Evolutionary conservation across 306 rosid species (phyloP).

Genomic region (Prinsepia uniflora): DNA sequence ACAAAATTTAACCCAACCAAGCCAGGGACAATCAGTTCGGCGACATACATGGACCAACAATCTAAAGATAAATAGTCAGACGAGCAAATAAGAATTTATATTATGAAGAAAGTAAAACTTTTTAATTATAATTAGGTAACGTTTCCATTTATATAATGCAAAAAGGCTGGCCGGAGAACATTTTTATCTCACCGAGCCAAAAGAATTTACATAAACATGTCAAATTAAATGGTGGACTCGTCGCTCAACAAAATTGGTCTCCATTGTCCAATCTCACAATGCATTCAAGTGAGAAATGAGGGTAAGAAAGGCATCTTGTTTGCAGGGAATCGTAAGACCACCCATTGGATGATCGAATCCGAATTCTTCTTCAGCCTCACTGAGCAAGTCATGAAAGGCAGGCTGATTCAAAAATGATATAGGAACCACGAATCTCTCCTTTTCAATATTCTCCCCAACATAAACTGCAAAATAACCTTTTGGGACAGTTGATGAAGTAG

Average conservation of each 20-base stretch:
- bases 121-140: not conserved
- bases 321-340: constrained; percentile 1
- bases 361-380: constrained; percentile 7
- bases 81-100: too few relatives aligned
- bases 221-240: not conserved
- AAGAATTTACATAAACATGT: not conserved
- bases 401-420: constrained; percentile 24
- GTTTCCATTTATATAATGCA: not conserved
- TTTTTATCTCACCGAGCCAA: not conserved
- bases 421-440: constrained; percentile 33
- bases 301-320: constrained; percentile 26
- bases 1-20: too few relatives aligned
- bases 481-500: constrained; percentile 22
- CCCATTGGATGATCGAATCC: not conserved
- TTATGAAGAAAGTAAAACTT: not conserved
- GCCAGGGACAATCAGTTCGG: too few relatives aligned
- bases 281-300: constrained; percentile 30
- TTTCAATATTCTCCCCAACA: constrained; percentile 34
- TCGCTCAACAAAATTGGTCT: not conserved
- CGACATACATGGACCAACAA: too few relatives aligned
- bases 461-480: constrained; percentile 44
- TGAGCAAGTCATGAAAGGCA: constrained; percentile 21
- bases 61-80: not conserved
- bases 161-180: not conserved
- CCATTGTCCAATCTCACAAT: not conserved